These are phyloP conservation scores for Trametes villosa DNA, from an alignment of 768 basidiomycete genomes.

Conservation along the genomic window DNA sequence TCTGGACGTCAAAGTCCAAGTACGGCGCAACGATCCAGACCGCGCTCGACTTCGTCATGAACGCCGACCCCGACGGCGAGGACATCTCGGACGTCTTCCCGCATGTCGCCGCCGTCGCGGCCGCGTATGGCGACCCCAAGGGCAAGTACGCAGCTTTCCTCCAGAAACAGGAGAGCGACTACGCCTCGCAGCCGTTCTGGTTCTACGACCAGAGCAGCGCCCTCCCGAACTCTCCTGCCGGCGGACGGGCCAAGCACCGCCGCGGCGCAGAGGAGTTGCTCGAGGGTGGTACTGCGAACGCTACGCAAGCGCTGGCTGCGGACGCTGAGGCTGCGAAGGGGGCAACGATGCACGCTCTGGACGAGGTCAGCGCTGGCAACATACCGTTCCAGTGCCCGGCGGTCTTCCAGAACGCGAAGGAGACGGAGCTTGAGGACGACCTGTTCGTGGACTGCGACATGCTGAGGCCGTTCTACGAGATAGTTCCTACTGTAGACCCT, in stretches of 20 bases:
- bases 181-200: constrained; percentile 47
- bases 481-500: background rate
- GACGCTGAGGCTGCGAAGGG: background rate
- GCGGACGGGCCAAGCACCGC: constrained; percentile 25
- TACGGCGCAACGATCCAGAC: constrained; percentile 56
- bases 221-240: constrained; percentile 42
- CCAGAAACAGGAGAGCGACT: constrained; percentile 36
- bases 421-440: constrained; percentile 46
- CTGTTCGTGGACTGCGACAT: constrained; percentile 50
- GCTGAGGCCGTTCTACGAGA: constrained; percentile 43
- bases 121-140: constrained; percentile 56
- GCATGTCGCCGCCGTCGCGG: constrained; percentile 54
- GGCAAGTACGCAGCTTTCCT: constrained; percentile 54
- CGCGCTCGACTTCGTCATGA: constrained; percentile 54
- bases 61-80: constrained; percentile 45
- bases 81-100: constrained; percentile 48
- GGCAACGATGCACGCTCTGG: background rate
- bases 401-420: constrained; percentile 36
- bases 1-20: constrained; percentile 51
- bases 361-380: background rate
- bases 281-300: background rate
- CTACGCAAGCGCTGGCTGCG: background rate
- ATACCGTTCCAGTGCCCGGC: constrained; percentile 44
- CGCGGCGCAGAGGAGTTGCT: background rate
- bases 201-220: constrained; percentile 53